Evolutionary conservation across 176 grass and related monocot genomes (phyloP), one percentile per base, ranked within the genome.

Genomic region (Tillandsia leiboldiana): DNA sequence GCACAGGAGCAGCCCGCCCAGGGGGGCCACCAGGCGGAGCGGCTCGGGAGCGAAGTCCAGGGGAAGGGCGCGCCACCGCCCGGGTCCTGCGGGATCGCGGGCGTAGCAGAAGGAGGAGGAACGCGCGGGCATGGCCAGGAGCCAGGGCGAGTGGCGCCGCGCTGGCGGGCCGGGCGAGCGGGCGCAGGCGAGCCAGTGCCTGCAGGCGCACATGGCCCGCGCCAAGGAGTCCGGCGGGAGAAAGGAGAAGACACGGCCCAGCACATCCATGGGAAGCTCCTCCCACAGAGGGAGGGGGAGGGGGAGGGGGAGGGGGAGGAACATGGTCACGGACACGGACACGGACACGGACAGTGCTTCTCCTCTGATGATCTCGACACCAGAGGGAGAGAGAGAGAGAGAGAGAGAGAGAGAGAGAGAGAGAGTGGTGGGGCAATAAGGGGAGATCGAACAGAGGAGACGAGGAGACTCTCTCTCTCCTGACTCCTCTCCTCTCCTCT

Each of bases 171-270:
- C 13, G 2, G 64, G 64, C 64, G 48, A 23, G 17, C 48, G 64
- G 64, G 63, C 22, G 75, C 70, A 68, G 28, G 18, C 18, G 49
- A 62, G 63, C 81, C 81, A 84, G 63, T 84, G 75, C 15, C 68
- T 73, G 72, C 75, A 79, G 65, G 71, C 18, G 24, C 10, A 50
- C 64, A 84, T 68, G 67, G 81, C 75, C 51, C 27, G 54, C 10
- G 75, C 70, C 15, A 79, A 63, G 75, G 75, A 75, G 27, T 73
- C 77, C 22, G 81, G 69, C n/a, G 75, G 81, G 26, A 84, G 75
- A 65, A 70, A 79, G 65, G 81, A 84, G 70, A 84, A 84, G 51
- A 84, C 59, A 24, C 53, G 64, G 63, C 8, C 49, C 1, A 84
- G 81, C 26, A 79, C 26, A 69, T 84, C 81, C 10, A 54, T 42